A percentile compares a stretch with the other conserved stretches of the same genome.
Conservation (phyloP, 2,329 filamentous ascomycete genomes). For the Furcasterigmium furcatum region DNA sequence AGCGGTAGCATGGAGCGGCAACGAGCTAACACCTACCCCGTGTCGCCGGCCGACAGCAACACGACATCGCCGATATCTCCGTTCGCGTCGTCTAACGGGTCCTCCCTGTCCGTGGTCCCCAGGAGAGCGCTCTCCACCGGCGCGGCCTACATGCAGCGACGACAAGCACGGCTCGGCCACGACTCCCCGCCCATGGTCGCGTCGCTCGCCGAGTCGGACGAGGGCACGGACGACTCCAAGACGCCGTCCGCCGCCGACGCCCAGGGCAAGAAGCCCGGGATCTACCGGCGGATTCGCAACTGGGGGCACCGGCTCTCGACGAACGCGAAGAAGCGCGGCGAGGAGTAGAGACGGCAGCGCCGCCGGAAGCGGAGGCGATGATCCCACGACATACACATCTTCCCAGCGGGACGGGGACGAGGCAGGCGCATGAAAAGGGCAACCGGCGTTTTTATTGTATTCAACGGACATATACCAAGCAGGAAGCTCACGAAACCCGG, state of each 20-base stretch:
- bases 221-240: background rate
- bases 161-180: constrained; percentile 10
- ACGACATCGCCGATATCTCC: constrained; percentile 3
- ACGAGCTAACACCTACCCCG: constrained; percentile 9
- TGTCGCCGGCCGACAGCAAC: constrained; percentile 1
- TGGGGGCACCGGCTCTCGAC: constrained; percentile 11
- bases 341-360: background rate
- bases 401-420: too few relatives aligned
- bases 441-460: too few relatives aligned
- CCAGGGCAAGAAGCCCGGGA: constrained; percentile 4
- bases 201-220: constrained; percentile 5
- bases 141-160: constrained; percentile 17
- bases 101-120: constrained; percentile 1
- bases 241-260: background rate
- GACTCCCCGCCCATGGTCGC: constrained; percentile 4
- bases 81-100: constrained; percentile 5
- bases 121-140: constrained; percentile 17
- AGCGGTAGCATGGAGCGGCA: constrained; percentile 5
- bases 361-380: too few relatives aligned
- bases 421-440: too few relatives aligned
- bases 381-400: too few relatives aligned
- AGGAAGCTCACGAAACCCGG: too few relatives aligned
- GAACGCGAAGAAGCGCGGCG: background rate
- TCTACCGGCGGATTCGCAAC: constrained; percentile 8
- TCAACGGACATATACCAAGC: too few relatives aligned